Conservation (phyloP, 2,329 filamentous ascomycete genomes). For the Trichoderma atrobrunneum region DNA sequence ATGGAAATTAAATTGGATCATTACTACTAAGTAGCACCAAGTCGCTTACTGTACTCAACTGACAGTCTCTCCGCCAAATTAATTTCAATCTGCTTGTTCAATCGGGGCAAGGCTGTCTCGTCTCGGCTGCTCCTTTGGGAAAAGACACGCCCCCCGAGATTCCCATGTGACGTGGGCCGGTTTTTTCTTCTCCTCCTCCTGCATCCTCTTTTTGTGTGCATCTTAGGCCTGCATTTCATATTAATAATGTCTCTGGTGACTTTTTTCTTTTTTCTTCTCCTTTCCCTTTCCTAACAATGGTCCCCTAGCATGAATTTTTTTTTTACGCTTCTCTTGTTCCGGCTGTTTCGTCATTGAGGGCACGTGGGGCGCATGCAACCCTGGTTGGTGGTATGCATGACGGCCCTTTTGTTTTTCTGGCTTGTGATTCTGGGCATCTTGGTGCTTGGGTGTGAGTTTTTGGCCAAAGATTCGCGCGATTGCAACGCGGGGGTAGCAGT, state of each 20-base stretch:
- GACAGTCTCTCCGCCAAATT: neutral
- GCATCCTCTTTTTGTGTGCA: neutral
- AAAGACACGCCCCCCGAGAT: neutral
- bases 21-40: neutral
- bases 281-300: neutral
- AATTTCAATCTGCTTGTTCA: neutral
- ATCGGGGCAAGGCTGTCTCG: neutral
- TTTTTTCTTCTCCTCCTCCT: neutral
- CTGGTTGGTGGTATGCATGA: constrained; percentile 7
- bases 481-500: neutral
- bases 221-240: neutral
- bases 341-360: constrained; percentile 4
- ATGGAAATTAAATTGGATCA: neutral
- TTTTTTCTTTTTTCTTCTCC: neutral
- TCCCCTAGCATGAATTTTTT: neutral
- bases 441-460: neutral
- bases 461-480: neutral
- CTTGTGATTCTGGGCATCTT: neutral
- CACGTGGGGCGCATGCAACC: constrained; percentile 14
- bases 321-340: neutral
- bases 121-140: neutral
- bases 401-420: neutral
- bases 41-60: neutral
- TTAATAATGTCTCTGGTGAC: neutral
- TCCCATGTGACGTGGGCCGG: neutral